These are phyloP conservation scores for Boletus calvinii DNA, from an alignment of 1,284 basidiomycete genomes.

Conservation along the genomic window DNA sequence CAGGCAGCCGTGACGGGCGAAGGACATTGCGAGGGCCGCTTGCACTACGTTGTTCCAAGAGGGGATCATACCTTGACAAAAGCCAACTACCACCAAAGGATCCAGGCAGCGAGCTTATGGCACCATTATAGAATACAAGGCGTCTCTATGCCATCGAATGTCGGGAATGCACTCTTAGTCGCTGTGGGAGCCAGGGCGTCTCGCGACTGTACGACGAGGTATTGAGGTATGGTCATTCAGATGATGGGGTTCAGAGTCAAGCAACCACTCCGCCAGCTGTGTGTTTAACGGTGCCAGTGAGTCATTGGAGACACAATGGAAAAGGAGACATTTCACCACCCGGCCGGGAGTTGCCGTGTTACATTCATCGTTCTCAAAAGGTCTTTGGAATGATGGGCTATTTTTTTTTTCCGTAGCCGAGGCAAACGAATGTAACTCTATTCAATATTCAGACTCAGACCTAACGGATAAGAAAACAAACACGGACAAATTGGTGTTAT, in stretches of 20 bases:
- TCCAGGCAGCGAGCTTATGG: constrained; percentile 1
- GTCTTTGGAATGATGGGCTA: no score
- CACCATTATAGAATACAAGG: constrained; percentile 19
- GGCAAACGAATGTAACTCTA: no score
- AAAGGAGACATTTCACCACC: neutral
- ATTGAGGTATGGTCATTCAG: constrained; percentile 1
- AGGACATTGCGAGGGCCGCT: neutral
- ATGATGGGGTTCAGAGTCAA: constrained; percentile 14
- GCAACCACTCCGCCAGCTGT: neutral
- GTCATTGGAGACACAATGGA: constrained; percentile 8
- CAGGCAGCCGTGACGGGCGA: neutral
- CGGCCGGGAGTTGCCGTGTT: constrained; percentile 1
- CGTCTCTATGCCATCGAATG: constrained; percentile 6
- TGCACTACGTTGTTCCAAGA: neutral
- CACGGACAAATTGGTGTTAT: no score
- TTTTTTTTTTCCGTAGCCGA: no score
- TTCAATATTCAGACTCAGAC: no score
- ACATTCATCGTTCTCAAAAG: no score
- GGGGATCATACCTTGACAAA: neutral
- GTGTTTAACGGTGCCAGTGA: no score
- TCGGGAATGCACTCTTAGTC: neutral
- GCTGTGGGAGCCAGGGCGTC: neutral
- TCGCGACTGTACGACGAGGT: neutral
- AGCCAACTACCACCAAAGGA: neutral
- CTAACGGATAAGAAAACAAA: no score